These are phyloP conservation scores for Stagonosporopsis rhizophila DNA, from an alignment of 2,329 filamentous ascomycete species.

Conservation along the genomic window DNA sequence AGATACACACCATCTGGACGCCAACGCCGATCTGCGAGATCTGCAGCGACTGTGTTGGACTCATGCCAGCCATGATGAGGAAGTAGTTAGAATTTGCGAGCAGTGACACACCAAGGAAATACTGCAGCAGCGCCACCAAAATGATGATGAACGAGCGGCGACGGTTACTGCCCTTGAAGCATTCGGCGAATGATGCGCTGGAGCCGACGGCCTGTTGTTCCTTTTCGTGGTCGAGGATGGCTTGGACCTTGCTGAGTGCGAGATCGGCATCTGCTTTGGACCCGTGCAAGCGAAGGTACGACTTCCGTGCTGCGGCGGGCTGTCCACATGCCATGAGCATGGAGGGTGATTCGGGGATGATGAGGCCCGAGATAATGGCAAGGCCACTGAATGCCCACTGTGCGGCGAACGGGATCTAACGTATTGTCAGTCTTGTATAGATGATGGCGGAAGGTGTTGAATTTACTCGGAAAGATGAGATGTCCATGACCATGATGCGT, in stretches of 20 bases:
- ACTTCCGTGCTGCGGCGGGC: constrained; percentile 4
- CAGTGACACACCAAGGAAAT: constrained; percentile 13
- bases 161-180: constrained; percentile 79
- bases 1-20: constrained; percentile 9
- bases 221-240: constrained; percentile 11
- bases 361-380: constrained; percentile 1
- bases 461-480: background rate
- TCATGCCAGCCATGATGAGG: constrained; percentile 17
- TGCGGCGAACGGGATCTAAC: constrained; percentile 6
- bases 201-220: background rate
- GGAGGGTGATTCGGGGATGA: constrained; percentile 9
- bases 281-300: constrained; percentile 7
- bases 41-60: constrained; percentile 10
- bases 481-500: background rate
- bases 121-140: constrained; percentile 14
- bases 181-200: constrained; percentile 58
- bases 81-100: constrained; percentile 15
- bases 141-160: constrained; percentile 70
- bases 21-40: constrained; percentile 12
- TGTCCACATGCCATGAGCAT: constrained; percentile 7
- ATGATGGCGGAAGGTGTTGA: background rate
- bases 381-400: constrained; percentile 11
- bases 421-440: background rate
- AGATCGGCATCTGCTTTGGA: constrained; percentile 9
- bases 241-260: constrained; percentile 8